These are phyloP conservation scores for Halophytophthora polymorphica DNA, from an alignment of 352 stramenopile species.

Conservation along the genomic window DNA sequence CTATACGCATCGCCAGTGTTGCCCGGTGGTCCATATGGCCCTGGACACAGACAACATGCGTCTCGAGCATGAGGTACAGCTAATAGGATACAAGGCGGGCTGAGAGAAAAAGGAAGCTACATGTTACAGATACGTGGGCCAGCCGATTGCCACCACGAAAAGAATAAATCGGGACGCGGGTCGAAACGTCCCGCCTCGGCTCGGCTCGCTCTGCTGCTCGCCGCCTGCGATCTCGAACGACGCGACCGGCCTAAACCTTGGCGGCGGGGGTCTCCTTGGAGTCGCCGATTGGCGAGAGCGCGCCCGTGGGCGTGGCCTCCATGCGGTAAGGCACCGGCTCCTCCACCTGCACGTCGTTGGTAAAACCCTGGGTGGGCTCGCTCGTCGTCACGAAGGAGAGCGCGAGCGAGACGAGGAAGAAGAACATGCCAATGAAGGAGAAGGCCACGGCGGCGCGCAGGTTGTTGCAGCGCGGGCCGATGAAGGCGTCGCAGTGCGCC, in stretches of 20 bases:
- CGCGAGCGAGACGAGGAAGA: slow-evolving; percentile 34
- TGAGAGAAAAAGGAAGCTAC: no score
- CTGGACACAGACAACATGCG: no score
- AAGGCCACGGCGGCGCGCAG: slow-evolving; percentile 50
- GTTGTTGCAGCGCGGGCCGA: slow-evolving; percentile 40
- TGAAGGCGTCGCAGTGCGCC: slow-evolving; percentile 33
- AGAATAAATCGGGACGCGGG: no score
- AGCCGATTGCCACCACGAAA: no score
- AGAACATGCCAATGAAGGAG: slow-evolving; percentile 49
- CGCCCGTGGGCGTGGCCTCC: slow-evolving; percentile 27
- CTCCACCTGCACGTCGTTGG: slow-evolving; percentile 15
- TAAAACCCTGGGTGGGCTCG: slow-evolving; percentile 4
- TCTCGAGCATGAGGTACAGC: no score
- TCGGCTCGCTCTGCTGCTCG: no score
- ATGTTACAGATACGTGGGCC: no score
- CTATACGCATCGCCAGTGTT: no score
- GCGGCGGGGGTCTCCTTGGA: slow-evolving; percentile 16
- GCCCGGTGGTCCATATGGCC: no score
- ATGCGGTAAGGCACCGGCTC: slow-evolving; percentile 25
- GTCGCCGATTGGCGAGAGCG: slow-evolving; percentile 30
- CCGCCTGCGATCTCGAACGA: no score
- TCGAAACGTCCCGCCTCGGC: no score
- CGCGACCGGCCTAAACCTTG: slow-evolving; percentile 18
- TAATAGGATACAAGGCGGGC: no score
- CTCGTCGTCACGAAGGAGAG: slow-evolving; percentile 30